phyloP scores from a whole-genome alignment of 306 rosid genomes.

The Glycine tomentella region DNA sequence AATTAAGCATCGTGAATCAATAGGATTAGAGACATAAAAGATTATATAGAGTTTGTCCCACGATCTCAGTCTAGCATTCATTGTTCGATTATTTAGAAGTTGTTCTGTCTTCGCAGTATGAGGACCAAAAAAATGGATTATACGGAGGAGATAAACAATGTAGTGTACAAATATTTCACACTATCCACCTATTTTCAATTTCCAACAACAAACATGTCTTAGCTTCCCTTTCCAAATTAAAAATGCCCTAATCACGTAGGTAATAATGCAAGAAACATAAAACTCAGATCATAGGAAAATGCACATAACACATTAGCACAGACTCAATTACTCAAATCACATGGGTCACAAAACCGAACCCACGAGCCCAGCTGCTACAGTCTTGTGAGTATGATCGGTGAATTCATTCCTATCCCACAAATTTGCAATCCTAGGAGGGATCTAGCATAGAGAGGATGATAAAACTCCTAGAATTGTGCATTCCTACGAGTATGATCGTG shows the following conservation, averaged over 20 bases:
- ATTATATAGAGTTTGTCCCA: constrained; percentile 11
- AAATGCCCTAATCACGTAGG: constrained; percentile 4
- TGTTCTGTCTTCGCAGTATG: background rate
- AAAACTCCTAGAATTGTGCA: background rate
- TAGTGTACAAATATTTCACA: background rate
- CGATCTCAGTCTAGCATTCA: constrained; percentile 16
- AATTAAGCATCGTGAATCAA: background rate
- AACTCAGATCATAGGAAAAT: background rate
- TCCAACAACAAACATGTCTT: background rate
- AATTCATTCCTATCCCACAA: background rate
- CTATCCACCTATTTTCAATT: constrained; percentile 13
- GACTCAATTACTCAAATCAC: background rate
- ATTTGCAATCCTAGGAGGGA: background rate
- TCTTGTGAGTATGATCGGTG: background rate
- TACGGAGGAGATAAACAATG: constrained; percentile 18
- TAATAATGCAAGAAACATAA: constrained; percentile 7
- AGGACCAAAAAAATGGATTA: background rate
- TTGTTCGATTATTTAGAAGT: constrained; percentile 15
- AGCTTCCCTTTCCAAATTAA: background rate
- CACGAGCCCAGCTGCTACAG: background rate
- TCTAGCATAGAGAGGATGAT: background rate
- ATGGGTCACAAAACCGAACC: background rate
- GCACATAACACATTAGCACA: background rate
- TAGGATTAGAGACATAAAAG: background rate
- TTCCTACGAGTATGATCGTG: too few species aligned